Evolutionary conservation across 2,329 filamentous ascomycete genomes (phyloP).

Genomic region (Colletotrichum sp.): DNA sequence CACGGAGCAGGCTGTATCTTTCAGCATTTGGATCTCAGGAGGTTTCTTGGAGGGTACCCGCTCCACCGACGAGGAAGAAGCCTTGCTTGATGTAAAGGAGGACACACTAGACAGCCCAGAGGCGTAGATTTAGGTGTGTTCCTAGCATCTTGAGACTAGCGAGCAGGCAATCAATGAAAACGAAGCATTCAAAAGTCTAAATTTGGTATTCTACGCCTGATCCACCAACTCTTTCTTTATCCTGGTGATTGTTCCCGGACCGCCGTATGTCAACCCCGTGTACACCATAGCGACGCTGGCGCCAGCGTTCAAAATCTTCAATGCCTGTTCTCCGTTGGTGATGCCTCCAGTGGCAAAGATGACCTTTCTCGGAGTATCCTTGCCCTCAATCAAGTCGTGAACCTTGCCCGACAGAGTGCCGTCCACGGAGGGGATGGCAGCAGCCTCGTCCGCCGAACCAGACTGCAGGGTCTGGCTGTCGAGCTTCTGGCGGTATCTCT

Average conservation of each 20-base stretch:
- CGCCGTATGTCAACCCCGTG: slow-evolving; percentile 73
- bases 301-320: slow-evolving; percentile 83
- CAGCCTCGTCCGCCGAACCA: slow-evolving; percentile 33
- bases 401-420: slow-evolving; percentile 32
- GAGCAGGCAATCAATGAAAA: neutral
- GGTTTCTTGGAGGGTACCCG: neutral
- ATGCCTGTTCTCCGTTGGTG: slow-evolving; percentile 83
- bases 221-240: slow-evolving; percentile 68
- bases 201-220: slow-evolving; percentile 32
- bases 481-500: slow-evolving; percentile 75
- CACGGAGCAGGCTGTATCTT: neutral
- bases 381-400: slow-evolving; percentile 19
- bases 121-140: neutral
- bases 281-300: slow-evolving; percentile 93
- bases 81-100: neutral
- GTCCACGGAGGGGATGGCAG: slow-evolving; percentile 29
- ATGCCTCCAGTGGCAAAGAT: slow-evolving; percentile 96
- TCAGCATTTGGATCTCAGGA: neutral
- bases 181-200: neutral
- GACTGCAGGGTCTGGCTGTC: slow-evolving; percentile 53
- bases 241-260: slow-evolving; percentile 67
- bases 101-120: neutral
- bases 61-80: neutral
- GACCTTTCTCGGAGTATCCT: slow-evolving; percentile 64
- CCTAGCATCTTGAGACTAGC: neutral